Evolutionary conservation across 1,284 basidiomycete species (phyloP), one percentile per base, ranked within the genome.

Genomic region (Naganishia cerealis): DNA sequence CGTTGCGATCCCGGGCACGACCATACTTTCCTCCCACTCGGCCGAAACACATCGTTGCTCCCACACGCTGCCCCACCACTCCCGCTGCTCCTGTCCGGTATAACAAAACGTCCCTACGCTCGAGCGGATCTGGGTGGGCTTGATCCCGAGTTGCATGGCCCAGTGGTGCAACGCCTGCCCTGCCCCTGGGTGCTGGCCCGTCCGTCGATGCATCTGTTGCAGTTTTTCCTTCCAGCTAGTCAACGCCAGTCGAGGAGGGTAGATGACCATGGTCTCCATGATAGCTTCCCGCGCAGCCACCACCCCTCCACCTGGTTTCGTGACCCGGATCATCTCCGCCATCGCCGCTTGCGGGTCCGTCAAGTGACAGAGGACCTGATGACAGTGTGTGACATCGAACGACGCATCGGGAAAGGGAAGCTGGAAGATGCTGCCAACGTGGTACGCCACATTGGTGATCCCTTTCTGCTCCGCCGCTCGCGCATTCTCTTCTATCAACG

Each of bases 391-490:
- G 42, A 69, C 40, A 39, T 66, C 65, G 52, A 69, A 69, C 3
- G 65, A 33, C n/a, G 33, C 56, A 46, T 72, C 71, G 9, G 33
- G 52, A 50, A 69, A 73, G 40, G 67, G 65, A 3, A 71, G 57
- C 13, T 40, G n/a, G n/a, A 55, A 63, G 12, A 71, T 62, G 48
- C 73, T 69, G 13, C 67, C 74, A 18, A 61, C 50, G 54, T 59
- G 33, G 54, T 71, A 75, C 2, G 38, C 29, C 39, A 74, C 68
- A 16, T 69, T 70, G 12, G 29, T 15, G 3, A 70, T 26, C 0
- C 54, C 63, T 0, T 50, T 48, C 18, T 59, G 21, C 5, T 21
- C 1, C 6, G 54, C 57, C 36, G n/a, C 24, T 36, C 9, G 24
- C 9, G 21, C 29, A n/a, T 65, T 57, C 42, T 55, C 38, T 5